Evolutionary conservation across 176 grass and related monocot genomes (phyloP).

Genomic region (Oryza nivara): DNA sequence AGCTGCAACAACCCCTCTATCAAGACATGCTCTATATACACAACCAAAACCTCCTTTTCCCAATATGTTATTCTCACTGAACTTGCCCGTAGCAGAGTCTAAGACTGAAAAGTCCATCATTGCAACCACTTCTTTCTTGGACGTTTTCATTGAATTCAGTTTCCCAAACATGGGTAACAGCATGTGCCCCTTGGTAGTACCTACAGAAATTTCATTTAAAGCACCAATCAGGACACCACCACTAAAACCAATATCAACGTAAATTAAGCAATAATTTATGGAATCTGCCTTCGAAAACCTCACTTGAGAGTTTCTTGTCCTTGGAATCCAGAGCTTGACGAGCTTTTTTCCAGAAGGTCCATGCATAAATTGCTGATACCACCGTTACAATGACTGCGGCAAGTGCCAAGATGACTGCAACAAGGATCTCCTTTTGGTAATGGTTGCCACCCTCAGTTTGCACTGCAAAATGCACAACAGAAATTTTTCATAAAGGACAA

Average conservation of each 20-base stretch:
- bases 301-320: constrained; percentile 61
- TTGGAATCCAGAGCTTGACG: constrained; percentile 44
- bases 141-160: constrained; percentile 60
- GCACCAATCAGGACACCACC: constrained; percentile 3
- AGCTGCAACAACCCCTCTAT: constrained; percentile 55
- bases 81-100: constrained; percentile 63
- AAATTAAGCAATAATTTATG: background rate
- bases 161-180: constrained; percentile 53
- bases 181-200: constrained; percentile 41
- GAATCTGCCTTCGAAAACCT: constrained; percentile 19
- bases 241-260: background rate
- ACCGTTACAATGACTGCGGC: constrained; percentile 18
- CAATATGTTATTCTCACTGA: constrained; percentile 68
- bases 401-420: constrained; percentile 40
- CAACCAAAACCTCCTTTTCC: constrained; percentile 72
- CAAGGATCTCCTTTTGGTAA: constrained; percentile 28
- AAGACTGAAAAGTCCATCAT: constrained; percentile 65
- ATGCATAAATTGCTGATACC: constrained; percentile 36
- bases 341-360: constrained; percentile 47
- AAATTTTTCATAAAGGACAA: background rate
- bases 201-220: background rate
- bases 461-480: constrained; percentile 8
- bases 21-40: constrained; percentile 69
- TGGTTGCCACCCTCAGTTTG: constrained; percentile 16
- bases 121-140: constrained; percentile 58